These are phyloP conservation scores for Camellia sinensis DNA, from an alignment of 148 eudicot species.

Conservation along the genomic window DNA sequence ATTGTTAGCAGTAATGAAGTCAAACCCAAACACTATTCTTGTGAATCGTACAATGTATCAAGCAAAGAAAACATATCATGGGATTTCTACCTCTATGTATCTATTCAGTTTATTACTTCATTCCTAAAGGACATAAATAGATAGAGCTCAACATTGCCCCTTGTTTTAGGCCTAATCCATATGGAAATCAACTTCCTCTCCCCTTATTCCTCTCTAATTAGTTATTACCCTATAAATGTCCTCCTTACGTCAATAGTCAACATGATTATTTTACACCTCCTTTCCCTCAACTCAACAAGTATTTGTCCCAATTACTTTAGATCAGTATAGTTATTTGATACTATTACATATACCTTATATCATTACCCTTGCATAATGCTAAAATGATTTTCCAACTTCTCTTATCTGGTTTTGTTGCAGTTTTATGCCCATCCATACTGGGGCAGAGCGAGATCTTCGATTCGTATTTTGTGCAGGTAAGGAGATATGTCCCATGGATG, in stretches of 20 bases:
- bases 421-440: constrained; percentile 83
- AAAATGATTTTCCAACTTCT: not conserved
- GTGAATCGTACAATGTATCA: no score
- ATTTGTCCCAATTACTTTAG: no score
- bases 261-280: not conserved
- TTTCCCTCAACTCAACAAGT: not conserved
- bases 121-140: no score
- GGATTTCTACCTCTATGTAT: no score
- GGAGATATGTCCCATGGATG: constrained; percentile 11
- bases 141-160: no score
- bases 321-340: no score
- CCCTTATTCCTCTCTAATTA: not conserved
- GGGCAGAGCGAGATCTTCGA: constrained; percentile 91
- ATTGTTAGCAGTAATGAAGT: no score
- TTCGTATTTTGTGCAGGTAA: constrained; percentile 93
- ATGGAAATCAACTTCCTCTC: not conserved
- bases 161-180: not conserved
- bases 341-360: not conserved
- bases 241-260: not conserved
- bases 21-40: no score
- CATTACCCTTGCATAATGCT: not conserved
- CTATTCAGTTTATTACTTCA: no score
- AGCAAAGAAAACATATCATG: no score
- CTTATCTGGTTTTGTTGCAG: constrained; percentile 32
- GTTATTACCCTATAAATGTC: not conserved